A percentile compares a stretch with the other conserved stretches of the same genome.
Evolutionary conservation across 495 filamentous ascomycete species (phyloP).

Genomic region (Filosporella fistucella): DNA sequence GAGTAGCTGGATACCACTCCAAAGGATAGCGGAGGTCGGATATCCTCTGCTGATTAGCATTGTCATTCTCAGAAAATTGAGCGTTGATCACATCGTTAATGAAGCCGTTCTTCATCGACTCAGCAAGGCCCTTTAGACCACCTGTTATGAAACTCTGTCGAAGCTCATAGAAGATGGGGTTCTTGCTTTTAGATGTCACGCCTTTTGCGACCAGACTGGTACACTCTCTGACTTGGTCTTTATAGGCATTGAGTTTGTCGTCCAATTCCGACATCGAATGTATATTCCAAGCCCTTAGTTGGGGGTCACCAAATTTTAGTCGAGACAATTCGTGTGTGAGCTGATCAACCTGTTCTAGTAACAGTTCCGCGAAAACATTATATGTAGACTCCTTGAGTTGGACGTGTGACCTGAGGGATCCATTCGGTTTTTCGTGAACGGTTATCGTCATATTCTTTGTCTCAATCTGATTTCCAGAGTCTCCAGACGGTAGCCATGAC

Average conservation of each 20-base stretch:
- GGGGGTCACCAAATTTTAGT: background rate
- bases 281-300: background rate
- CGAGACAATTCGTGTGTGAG: conserved; percentile 17
- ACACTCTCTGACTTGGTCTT: conserved; percentile 25
- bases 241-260: conserved; percentile 7
- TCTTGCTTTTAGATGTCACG: conserved; percentile 21
- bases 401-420: no score
- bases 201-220: conserved; percentile 1
- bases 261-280: conserved; percentile 13
- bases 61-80: conserved; percentile 26
- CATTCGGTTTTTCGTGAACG: no score
- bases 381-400: conserved; percentile 27
- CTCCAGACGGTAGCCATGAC: no score
- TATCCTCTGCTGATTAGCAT: conserved; percentile 53
- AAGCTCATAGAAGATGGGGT: conserved; percentile 49
- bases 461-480: no score
- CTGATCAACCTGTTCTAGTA: conserved; percentile 14
- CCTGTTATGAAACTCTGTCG: conserved; percentile 49
- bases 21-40: conserved; percentile 79
- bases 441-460: no score
- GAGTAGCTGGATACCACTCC: conserved; percentile 86
- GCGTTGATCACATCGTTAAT: conserved; percentile 29
- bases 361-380: conserved; percentile 25
- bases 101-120: conserved; percentile 56
- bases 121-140: conserved; percentile 41